Evolutionary conservation across 257 asterid species (phyloP), one percentile per base, ranked within the genome.

Genomic region (Dorcoceras hygrometricum): DNA sequence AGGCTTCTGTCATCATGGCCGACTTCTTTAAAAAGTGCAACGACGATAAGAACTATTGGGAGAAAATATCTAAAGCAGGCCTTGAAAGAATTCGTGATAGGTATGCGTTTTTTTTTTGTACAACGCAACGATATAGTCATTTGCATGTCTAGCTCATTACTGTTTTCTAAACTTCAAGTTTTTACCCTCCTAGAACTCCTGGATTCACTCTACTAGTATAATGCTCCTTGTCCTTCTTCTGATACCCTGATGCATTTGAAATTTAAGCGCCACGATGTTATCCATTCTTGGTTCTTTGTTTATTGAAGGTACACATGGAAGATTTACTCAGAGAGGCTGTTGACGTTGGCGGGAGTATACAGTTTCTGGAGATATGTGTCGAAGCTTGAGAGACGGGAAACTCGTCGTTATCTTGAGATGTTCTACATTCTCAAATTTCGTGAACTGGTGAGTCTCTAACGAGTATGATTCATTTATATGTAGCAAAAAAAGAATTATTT

Each of bases 301-400:
- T 46, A 24, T 18, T 81, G 53, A 70, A 91, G 98, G 87, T 90
- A 87, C 62, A 90, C 99, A 23, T 90, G 98, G 99, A 86, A 87
- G 71, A 94, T 85, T 24, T 94, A 90, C 81, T 90, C 99, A 0
- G 86, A 87, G 78, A 94, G 99, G 87, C 88, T 91, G 80, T 87
- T 94, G 94, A 90, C 99, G 5, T 75, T 90, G 60, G 84, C 96
- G 3, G 99, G 99, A 26, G 98, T 90, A 18, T 90, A 89, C 50
- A 89, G 99, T 59, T 91, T 94, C 78, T 94, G 99, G 99, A 90
- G 89, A 73, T 66, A 84, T 28, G 99, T 89, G 1, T 90, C 99
- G 2, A 94, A 90, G 55, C 89, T 94, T 0, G 96, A 90, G 60
- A 87, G 98, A 81, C 96, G 90, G 2, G 98, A 94, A 81, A 91